Base-by-base conservation (phyloP, 2,329 filamentous ascomycete genomes). In the Verticillium albo-atrum region DNA sequence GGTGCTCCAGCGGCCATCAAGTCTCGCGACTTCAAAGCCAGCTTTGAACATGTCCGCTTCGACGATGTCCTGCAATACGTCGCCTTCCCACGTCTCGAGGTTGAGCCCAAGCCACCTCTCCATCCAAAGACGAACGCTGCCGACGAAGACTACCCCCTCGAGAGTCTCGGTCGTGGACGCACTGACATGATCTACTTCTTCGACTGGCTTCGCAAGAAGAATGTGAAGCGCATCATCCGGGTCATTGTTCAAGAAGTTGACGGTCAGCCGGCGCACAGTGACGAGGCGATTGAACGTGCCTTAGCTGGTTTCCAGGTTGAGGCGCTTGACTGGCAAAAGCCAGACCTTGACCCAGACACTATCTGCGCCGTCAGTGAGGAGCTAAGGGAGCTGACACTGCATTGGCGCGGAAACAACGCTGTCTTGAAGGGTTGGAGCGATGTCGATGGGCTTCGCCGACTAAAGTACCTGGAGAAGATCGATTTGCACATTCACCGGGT, bases 341-440 rank as follows among this genome's bases (percentile, higher is more conserved):
- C 60, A 3, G 71, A 73, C 54, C 55, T 73, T 2, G 68, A 64
- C 54, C 66, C 64, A 1, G 65, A 68, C 9, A 64, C 65, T 2
- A 66, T 72, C 7, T 59, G 56, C 4, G n/a, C 32, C 23, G 54
- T 55, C 57, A 57, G 27, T 25, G 57, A 15, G 27, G 60, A 56
- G 35, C 23, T 47, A 27, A 63, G 66, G 25, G 65, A 69, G 51
- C 59, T 74, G 4, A 58, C 66, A 7, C 62, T 75, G 1, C 69
- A 70, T 35, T 73, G 67, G 66, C 68, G 66, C 54, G 71, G 72
- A 3, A 74, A 70, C 57, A 71, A 71, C 54, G 67, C 71, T 4
- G 66, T 73, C 6, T 62, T 75, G 7, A 61, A 66, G 17, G 68
- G 66, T 0, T 74, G 72, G 72, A 67, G 67, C 26, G 37, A 47